Base-by-base conservation (phyloP, 257 asterid species). In the Nicotiana sylvestris region DNA sequence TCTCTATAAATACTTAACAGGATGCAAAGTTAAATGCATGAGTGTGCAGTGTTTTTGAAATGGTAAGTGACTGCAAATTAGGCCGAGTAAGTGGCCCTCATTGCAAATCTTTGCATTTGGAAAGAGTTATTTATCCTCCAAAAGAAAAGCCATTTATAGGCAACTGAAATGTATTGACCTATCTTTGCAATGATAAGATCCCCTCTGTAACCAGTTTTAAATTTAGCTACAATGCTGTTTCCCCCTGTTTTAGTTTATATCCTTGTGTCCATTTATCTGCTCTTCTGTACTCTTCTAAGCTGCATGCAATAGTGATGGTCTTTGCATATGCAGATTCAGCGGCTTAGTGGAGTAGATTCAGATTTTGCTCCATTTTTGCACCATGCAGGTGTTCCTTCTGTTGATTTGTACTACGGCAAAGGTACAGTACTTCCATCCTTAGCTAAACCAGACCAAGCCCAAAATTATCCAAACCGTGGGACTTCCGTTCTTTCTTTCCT, bases 361-460 rank as follows among this genome's bases (percentile, higher is more conserved):
- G 99, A 95, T 84, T 95, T 93, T 29, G 92, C 97, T 84, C 94
- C 99, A 8, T 95, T 95, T 91, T 84, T 95, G 90, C 98, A 93
- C 32, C 97, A 93, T 83, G 98, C 93, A 0, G 99, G 99, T 65
- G 81, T 95, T 88, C 97, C 99, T 61, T 91, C 97, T 32, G 69
- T 91, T 15, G 99, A 95, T 90, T 33, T 95, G n/a, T 95, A 93
- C 92, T 95, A 87, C 68, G 99, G 98, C 84, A 87, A 69, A 70
- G 98, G 98, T 95, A 87, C 78, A 37, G 81, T 65, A 21, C 58
- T 70, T 43, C 78, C 60, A 12, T 12, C 13, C 70, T 16, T 78
- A 60, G 81, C 67, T 72, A 82, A 25, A 46, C 60, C 37, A 46
- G 35, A 43, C 21, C 37, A 72, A 72, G 13, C 35, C 6, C n/a